These are phyloP conservation scores for Crithidia acanthocephali DNA, from an alignment of 208 protist genomes.

Conservation along the genomic window DNA sequence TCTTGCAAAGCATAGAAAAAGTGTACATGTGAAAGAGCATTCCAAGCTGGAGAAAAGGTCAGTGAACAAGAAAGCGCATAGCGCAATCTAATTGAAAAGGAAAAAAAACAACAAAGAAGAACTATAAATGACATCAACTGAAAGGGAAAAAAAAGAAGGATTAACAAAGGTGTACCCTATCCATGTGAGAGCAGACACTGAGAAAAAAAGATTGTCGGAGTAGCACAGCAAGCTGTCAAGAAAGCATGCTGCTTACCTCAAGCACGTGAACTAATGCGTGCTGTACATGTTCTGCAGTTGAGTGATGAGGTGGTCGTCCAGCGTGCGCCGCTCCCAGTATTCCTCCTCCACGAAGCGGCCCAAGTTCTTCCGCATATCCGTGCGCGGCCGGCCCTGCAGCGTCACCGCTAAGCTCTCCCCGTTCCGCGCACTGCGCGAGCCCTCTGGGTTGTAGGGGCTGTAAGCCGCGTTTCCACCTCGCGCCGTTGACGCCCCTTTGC, in stretches of 20 bases:
- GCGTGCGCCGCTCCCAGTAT: slow-evolving; percentile 35
- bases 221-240: neutral
- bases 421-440: neutral
- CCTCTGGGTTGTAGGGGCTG: neutral
- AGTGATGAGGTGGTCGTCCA: slow-evolving; percentile 53
- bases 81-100: too few species aligned
- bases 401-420: neutral
- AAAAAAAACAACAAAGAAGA: too few species aligned
- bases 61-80: too few species aligned
- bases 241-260: too few species aligned
- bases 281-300: slow-evolving; percentile 33
- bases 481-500: neutral
- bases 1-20: too few species aligned
- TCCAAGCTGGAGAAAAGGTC: too few species aligned
- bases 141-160: too few species aligned
- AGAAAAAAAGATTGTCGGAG: neutral
- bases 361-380: slow-evolving; percentile 33
- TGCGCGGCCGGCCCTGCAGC: slow-evolving; percentile 14
- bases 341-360: slow-evolving; percentile 53
- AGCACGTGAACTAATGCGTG: neutral
- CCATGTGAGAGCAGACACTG: neutral
- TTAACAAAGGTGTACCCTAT: too few species aligned
- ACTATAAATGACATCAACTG: too few species aligned
- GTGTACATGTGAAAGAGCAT: too few species aligned
- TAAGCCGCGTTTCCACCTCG: neutral